phyloP scores from a whole-genome alignment of 371 early-diverging fungal genomes.

The Blastocladiella emersonii region DNA sequence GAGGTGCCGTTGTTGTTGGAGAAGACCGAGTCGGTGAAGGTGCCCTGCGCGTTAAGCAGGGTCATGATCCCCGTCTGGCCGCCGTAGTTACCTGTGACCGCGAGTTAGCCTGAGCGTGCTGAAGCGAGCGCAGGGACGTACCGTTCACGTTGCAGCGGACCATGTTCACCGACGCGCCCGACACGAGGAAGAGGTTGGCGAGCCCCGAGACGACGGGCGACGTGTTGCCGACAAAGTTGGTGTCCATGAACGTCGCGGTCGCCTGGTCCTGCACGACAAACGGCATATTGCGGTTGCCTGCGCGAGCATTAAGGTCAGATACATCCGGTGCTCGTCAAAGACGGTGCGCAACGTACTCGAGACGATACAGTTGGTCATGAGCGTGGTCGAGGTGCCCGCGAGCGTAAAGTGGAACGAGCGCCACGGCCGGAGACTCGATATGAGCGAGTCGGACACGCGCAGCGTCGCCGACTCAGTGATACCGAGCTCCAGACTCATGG shows the following conservation, averaged over 20 bases:
- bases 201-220: background rate
- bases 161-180: background rate
- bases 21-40: background rate
- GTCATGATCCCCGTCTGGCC: background rate
- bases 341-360: too few relatives aligned
- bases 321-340: too few relatives aligned
- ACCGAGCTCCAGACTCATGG: background rate
- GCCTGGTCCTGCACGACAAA: too few relatives aligned
- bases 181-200: background rate
- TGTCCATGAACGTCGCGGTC: too few relatives aligned
- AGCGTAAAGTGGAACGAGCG: background rate
- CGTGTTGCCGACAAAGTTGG: background rate
- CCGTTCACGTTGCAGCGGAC: too few relatives aligned
- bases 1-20: background rate
- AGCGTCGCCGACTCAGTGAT: background rate
- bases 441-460: background rate
- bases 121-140: too few relatives aligned
- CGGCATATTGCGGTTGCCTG: too few relatives aligned
- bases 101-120: background rate
- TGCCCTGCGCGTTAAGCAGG: background rate
- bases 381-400: too few relatives aligned
- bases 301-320: too few relatives aligned
- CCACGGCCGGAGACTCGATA: background rate
- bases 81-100: background rate
- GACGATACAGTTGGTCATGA: too few relatives aligned